phyloP scores from a whole-genome alignment of 139 green algal genomes.

The Chlorella sp. region DNA sequence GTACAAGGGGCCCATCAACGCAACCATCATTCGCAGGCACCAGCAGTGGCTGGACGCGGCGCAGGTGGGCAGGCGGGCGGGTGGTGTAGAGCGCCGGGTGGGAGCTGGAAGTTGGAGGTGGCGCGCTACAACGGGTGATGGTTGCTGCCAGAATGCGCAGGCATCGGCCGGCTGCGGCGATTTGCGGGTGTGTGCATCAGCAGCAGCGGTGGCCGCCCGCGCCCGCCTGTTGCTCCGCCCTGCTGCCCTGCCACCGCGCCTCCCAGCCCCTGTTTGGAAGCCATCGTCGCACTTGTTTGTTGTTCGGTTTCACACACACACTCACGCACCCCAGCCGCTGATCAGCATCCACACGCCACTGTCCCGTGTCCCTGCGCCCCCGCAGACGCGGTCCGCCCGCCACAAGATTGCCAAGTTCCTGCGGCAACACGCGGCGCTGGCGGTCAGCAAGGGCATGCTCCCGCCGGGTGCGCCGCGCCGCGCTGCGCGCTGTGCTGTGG shows the following conservation, averaged over 20 bases:
- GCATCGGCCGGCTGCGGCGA: too few relatives aligned
- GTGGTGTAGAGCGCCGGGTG: not conserved
- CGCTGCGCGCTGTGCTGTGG: too few relatives aligned
- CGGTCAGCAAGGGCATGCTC: conserved; percentile 26
- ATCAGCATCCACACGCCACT: not conserved
- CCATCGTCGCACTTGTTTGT: too few relatives aligned
- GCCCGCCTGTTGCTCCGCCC: too few relatives aligned
- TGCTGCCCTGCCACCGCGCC: too few relatives aligned
- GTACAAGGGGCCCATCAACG: conserved; percentile 55
- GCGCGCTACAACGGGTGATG: not conserved
- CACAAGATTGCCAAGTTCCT: conserved; percentile 80
- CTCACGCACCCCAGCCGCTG: not conserved
- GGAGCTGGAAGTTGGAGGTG: not conserved
- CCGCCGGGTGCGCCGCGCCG: not conserved
- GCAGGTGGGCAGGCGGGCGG: conserved; percentile 21
- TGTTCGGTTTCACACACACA: too few relatives aligned
- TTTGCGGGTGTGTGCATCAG: too few relatives aligned
- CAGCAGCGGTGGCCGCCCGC: too few relatives aligned
- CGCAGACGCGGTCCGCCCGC: conserved; percentile 61
- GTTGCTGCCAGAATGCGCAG: too few relatives aligned
- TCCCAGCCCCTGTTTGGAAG: too few relatives aligned
- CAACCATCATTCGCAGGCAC: conserved; percentile 50
- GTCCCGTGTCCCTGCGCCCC: not conserved
- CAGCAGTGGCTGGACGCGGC: conserved; percentile 53
- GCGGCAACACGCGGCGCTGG: conserved; percentile 54